Evolutionary conservation across 257 asterid species (phyloP).

Genomic region (Lithospermum erythrorhizon): DNA sequence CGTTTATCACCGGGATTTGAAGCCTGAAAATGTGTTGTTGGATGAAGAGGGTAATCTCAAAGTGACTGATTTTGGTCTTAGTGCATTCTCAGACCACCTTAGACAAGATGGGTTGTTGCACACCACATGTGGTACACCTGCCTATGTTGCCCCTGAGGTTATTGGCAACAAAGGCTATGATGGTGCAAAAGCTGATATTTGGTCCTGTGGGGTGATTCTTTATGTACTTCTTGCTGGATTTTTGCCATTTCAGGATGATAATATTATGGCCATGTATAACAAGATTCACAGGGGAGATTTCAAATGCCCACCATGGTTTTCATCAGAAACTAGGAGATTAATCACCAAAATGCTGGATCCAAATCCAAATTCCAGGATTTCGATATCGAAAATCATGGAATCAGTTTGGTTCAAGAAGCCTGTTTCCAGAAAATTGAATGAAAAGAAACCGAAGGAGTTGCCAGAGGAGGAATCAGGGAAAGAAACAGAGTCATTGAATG

Average conservation of each 20-base stretch:
- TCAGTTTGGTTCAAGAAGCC: constrained; percentile 43
- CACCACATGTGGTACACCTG: constrained; percentile 48
- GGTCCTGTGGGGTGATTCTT: constrained; percentile 49
- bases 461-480: constrained; percentile 17
- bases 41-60: constrained; percentile 43
- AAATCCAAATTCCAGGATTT: constrained; percentile 31
- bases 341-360: constrained; percentile 47
- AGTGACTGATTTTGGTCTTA: constrained; percentile 45
- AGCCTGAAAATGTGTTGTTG: constrained; percentile 35
- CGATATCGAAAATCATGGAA: constrained; percentile 31
- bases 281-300: constrained; percentile 45
- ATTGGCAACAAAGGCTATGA: constrained; percentile 45
- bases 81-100: constrained; percentile 33
- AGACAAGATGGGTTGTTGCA: constrained; percentile 39
- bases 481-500: constrained; percentile 31
- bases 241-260: constrained; percentile 43
- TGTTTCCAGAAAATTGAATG: constrained; percentile 5
- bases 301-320: constrained; percentile 51
- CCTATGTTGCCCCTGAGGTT: constrained; percentile 48
- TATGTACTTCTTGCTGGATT: constrained; percentile 40
- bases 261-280: constrained; percentile 31
- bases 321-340: constrained; percentile 34
- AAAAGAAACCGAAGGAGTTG: constrained; percentile 3
- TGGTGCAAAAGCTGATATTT: constrained; percentile 46
- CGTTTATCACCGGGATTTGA: constrained; percentile 43